Percentiles rank a stretch among this genome's conserved stretches.
phyloP scores from a whole-genome alignment of 1,139 yeast genomes.

The Candida tropicalis region DNA sequence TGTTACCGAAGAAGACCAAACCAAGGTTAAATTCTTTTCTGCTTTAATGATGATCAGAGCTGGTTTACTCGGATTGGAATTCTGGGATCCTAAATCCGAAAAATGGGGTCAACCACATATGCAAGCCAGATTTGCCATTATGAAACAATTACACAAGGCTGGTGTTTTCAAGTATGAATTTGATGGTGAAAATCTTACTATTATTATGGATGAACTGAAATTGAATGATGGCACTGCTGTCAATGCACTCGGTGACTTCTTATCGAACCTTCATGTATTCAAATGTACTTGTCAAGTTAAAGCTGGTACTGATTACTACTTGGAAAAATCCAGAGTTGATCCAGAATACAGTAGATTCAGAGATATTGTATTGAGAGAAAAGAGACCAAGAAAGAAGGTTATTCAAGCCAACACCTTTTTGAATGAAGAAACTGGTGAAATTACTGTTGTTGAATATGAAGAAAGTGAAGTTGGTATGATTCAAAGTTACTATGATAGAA shows the following conservation, averaged over 20 bases:
- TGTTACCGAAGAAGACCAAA: slow-evolving; percentile 55
- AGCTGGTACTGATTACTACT: slow-evolving; percentile 64
- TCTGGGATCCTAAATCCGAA: slow-evolving; percentile 77
- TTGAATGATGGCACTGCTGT: slow-evolving; percentile 66
- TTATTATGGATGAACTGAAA: slow-evolving; percentile 60
- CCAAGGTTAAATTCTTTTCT: slow-evolving; percentile 65
- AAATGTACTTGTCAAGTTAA: slow-evolving; percentile 75
- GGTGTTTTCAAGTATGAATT: slow-evolving; percentile 60
- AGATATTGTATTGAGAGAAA: slow-evolving; percentile 67
- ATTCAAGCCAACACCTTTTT: slow-evolving; percentile 76
- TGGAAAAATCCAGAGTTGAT: slow-evolving; percentile 66
- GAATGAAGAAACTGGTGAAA: slow-evolving; percentile 33
- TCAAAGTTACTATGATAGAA: slow-evolving; percentile 71
- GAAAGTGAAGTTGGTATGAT: slow-evolving; percentile 79
- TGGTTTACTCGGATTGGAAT: slow-evolving; percentile 78
- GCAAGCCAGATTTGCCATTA: slow-evolving; percentile 88
- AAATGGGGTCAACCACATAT: slow-evolving; percentile 98
- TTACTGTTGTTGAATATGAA: slow-evolving; percentile 68
- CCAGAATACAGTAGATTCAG: slow-evolving; percentile 65
- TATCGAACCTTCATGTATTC: slow-evolving; percentile 72
- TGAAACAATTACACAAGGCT: slow-evolving; percentile 73
- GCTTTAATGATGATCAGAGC: slow-evolving; percentile 86
- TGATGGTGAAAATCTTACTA: slow-evolving; percentile 58
- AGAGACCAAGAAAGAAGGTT: slow-evolving; percentile 80
- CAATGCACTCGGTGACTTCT: slow-evolving; percentile 70